Evolutionary conservation across 1,284 basidiomycete species (phyloP).

Genomic region (Thecaphora frezii): DNA sequence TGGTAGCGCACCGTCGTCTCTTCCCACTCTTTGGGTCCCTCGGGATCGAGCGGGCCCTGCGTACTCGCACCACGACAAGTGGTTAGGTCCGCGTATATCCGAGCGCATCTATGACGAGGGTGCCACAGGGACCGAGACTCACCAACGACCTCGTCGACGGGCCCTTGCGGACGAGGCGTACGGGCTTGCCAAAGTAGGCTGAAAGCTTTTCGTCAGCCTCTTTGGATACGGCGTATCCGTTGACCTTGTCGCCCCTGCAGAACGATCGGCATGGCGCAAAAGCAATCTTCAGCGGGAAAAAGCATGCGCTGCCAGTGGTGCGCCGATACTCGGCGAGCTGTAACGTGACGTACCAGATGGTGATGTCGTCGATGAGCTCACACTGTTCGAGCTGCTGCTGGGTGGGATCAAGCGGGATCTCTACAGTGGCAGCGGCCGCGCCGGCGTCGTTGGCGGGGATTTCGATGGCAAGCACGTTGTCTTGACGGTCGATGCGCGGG

Average conservation of each 20-base stretch:
- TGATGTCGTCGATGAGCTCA: slow-evolving; percentile 42
- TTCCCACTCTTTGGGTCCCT: slow-evolving; percentile 26
- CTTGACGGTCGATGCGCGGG: slow-evolving; percentile 27
- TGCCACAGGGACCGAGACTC: neutral
- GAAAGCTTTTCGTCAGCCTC: slow-evolving; percentile 45
- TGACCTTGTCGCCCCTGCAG: slow-evolving; percentile 20
- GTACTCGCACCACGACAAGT: neutral
- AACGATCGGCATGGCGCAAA: neutral
- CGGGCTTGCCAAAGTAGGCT: slow-evolving; percentile 45
- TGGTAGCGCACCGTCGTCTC: slow-evolving; percentile 29
- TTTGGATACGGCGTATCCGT: slow-evolving; percentile 44
- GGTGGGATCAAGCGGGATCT: slow-evolving; percentile 32
- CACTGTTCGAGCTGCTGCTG: slow-evolving; percentile 18
- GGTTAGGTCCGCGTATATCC: too few relatives aligned
- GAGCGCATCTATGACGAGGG: too few relatives aligned
- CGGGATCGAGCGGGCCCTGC: slow-evolving; percentile 21
- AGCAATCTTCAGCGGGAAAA: too few relatives aligned
- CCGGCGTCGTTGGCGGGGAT: slow-evolving; percentile 40
- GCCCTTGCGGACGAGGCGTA: slow-evolving; percentile 45
- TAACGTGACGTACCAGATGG: slow-evolving; percentile 28
- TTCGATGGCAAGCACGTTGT: slow-evolving; percentile 32
- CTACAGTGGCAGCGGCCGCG: slow-evolving; percentile 14
- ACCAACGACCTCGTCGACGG: slow-evolving; percentile 19
- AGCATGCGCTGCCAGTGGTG: too few relatives aligned
- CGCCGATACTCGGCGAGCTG: too few relatives aligned